Evolutionary conservation across 441 rosid genomes (phyloP).

Genomic region (Pelargonium myrrhifolium): DNA sequence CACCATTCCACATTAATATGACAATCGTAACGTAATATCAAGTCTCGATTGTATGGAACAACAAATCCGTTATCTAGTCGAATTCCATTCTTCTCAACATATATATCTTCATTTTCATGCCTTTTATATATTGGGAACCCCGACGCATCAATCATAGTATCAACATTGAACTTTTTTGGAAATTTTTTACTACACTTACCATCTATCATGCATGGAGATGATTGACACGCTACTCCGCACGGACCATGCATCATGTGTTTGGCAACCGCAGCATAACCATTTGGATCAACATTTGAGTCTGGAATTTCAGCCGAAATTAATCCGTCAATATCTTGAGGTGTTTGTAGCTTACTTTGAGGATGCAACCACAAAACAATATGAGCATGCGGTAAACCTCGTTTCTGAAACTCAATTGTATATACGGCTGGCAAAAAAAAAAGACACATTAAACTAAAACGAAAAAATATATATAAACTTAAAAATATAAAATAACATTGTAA

Average conservation of each 20-base stretch:
- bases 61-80: slow-evolving; percentile 11
- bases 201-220: not conserved
- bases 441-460: too few relatives aligned
- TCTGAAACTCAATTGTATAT: slow-evolving; percentile 12
- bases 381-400: slow-evolving; percentile 16
- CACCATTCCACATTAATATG: slow-evolving; percentile 15
- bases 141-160: not conserved
- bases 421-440: not conserved
- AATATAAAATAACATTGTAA: too few relatives aligned
- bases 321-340: not conserved
- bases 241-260: slow-evolving; percentile 16
- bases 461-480: not conserved
- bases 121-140: slow-evolving; percentile 8
- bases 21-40: not conserved
- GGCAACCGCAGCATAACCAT: not conserved
- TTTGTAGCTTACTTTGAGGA: not conserved
- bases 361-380: slow-evolving; percentile 13
- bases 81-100: not conserved
- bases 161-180: not conserved
- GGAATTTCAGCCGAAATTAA: slow-evolving; percentile 16
- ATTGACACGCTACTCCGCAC: not conserved
- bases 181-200: not conserved
- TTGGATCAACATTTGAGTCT: not conserved
- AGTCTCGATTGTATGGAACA: slow-evolving; percentile 6
- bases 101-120: not conserved